Percentiles rank a stretch among this genome's conserved stretches.
Evolutionary conservation across 176 grass and related monocot species (phyloP).

Genomic region (Aegilops bicornis): DNA sequence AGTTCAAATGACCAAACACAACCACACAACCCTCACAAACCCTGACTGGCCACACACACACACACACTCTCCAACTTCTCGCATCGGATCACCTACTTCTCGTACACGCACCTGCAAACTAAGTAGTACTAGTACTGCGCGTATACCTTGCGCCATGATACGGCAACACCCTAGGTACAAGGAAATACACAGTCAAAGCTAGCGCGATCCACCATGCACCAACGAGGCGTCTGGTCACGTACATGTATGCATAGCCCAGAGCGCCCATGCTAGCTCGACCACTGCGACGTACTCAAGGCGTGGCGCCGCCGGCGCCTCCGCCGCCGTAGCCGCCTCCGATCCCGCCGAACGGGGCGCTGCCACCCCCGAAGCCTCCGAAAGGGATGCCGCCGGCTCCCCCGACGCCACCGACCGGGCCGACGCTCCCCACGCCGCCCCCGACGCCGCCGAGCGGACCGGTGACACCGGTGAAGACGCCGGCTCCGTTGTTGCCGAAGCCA

Average conservation of each 20-base stretch:
- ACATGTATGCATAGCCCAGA: background rate
- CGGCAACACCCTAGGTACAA: too few relatives aligned
- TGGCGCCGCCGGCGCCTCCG: conserved; percentile 19
- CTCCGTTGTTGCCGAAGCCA: conserved; percentile 66
- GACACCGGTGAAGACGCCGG: conserved; percentile 54
- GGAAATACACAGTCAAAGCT: too few relatives aligned
- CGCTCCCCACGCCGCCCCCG: conserved; percentile 35
- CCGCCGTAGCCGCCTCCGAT: conserved; percentile 27
- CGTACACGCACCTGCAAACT: too few relatives aligned
- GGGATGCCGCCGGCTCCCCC: background rate
- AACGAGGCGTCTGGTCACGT: background rate
- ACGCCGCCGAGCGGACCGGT: conserved; percentile 48
- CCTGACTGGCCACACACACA: too few relatives aligned
- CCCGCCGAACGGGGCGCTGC: conserved; percentile 12
- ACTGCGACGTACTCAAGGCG: conserved; percentile 18
- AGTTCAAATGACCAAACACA: too few relatives aligned
- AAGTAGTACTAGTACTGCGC: too few relatives aligned
- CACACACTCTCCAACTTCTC: too few relatives aligned
- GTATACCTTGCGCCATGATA: too few relatives aligned
- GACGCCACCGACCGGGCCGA: conserved; percentile 24
- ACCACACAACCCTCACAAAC: too few relatives aligned
- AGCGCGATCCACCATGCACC: too few relatives aligned
- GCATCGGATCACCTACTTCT: too few relatives aligned
- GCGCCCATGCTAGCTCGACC: background rate
- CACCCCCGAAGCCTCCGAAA: conserved; percentile 20